Conservation (phyloP, 495 filamentous ascomycete species). For the Collariella sp. region DNA sequence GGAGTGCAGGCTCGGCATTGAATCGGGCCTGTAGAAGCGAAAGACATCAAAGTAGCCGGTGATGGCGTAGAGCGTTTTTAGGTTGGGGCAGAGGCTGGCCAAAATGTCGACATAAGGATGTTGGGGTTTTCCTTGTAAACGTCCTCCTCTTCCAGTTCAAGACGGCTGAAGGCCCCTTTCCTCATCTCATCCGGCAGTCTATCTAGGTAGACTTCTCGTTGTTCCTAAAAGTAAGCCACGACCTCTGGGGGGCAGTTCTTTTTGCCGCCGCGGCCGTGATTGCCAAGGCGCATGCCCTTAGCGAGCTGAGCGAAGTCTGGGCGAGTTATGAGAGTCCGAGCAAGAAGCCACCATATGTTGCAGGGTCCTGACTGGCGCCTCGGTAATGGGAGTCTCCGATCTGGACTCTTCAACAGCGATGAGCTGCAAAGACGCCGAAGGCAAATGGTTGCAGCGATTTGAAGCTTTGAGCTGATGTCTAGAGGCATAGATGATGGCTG, state of each 20-base stretch:
- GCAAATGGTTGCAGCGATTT: too few relatives aligned
- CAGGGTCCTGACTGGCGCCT: too few relatives aligned
- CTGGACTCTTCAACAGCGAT: too few relatives aligned
- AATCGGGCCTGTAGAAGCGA: neutral
- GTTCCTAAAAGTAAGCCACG: neutral
- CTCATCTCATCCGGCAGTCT: neutral
- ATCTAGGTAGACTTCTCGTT: neutral
- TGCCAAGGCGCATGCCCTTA: neutral
- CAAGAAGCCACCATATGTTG: neutral
- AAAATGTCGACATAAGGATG: neutral
- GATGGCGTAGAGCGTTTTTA: neutral
- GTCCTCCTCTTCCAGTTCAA: neutral
- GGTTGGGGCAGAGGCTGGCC: neutral
- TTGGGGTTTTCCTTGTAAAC: neutral
- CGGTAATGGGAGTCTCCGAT: too few relatives aligned
- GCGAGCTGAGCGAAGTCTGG: neutral
- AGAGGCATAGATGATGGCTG: too few relatives aligned
- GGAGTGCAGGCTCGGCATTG: neutral
- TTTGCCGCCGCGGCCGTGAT: neutral
- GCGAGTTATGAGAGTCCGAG: neutral
- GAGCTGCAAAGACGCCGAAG: too few relatives aligned
- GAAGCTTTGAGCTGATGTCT: too few relatives aligned
- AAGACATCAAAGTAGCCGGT: neutral
- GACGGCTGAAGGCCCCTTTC: neutral
- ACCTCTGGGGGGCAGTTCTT: neutral